Evolutionary conservation across 1,284 basidiomycete genomes (phyloP).

Genomic region (Gastroboletus turbinatus): DNA sequence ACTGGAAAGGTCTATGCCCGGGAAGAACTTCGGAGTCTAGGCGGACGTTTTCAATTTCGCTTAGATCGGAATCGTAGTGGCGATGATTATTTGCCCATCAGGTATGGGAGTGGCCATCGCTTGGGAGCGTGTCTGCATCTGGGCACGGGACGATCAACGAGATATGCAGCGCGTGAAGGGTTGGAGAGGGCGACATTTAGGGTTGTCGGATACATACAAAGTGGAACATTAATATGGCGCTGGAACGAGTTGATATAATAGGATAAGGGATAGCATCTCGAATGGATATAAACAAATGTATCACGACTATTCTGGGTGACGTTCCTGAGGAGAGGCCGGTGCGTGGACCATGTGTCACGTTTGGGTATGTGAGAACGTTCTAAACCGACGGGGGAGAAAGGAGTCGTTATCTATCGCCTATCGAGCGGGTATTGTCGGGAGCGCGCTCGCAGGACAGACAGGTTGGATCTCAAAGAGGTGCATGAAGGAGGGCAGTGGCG

Average conservation of each 20-base stretch:
- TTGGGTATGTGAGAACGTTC: slow-evolving; percentile 11
- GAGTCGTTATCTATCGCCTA: neutral
- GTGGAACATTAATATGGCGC: slow-evolving; percentile 2
- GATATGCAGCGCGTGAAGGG: neutral
- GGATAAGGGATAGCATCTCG: slow-evolving; percentile 10
- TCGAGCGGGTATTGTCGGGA: neutral
- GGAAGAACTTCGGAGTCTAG: slow-evolving; percentile 10
- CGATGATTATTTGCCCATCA: slow-evolving; percentile 20
- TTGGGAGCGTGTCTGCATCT: neutral
- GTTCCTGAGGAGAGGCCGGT: slow-evolving; percentile 19
- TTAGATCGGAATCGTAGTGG: slow-evolving; percentile 32
- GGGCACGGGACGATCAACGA: slow-evolving; percentile 4
- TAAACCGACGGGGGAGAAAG: neutral
- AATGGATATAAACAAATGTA: slow-evolving; percentile 17
- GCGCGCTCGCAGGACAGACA: neutral
- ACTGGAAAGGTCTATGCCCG: slow-evolving; percentile 2
- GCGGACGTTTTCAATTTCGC: slow-evolving; percentile 27
- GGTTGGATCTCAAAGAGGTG: neutral
- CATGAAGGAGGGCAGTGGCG: slow-evolving; percentile 2
- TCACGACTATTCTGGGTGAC: slow-evolving; percentile 20
- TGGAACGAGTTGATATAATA: slow-evolving; percentile 8
- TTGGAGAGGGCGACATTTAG: neutral
- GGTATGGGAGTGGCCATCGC: slow-evolving; percentile 5
- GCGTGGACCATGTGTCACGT: slow-evolving; percentile 16
- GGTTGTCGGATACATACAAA: neutral